phyloP scores from a whole-genome alignment of 495 filamentous ascomycete species.

The Sphaerosporella brunnea region DNA sequence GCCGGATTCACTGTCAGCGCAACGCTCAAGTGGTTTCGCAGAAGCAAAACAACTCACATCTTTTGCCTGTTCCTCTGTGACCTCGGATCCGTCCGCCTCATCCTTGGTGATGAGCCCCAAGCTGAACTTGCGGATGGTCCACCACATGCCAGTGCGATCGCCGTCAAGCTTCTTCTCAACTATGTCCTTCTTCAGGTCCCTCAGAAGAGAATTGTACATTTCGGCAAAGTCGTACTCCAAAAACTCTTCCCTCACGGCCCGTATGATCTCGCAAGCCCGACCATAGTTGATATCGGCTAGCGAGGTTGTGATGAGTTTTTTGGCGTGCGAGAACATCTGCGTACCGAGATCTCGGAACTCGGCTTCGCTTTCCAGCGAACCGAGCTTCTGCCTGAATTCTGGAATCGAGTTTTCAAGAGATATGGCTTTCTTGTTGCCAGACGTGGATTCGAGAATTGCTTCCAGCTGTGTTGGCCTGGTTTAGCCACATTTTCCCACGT shows the following conservation, averaged over 20 bases:
- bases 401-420: conserved; percentile 68
- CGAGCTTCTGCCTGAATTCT: conserved; percentile 72
- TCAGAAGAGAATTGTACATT: conserved; percentile 61
- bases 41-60: conserved; percentile 8
- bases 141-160: conserved; percentile 72
- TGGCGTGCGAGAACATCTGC: conserved; percentile 57
- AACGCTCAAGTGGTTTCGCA: too few species aligned
- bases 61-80: conserved; percentile 17
- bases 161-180: conserved; percentile 57
- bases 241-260: conserved; percentile 62
- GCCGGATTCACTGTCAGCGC: too few species aligned
- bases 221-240: conserved; percentile 55
- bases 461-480: conserved; percentile 19
- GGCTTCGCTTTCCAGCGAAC: conserved; percentile 37
- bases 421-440: conserved; percentile 38
- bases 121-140: conserved; percentile 43
- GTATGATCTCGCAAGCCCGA: conserved; percentile 55
- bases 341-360: conserved; percentile 48
- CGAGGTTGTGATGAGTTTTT: conserved; percentile 48
- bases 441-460: conserved; percentile 11
- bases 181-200: conserved; percentile 52
- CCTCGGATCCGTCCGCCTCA: conserved; percentile 23
- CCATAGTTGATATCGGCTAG: conserved; percentile 60
- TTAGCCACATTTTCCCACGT: too few species aligned
- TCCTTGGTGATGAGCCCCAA: conserved; percentile 56